Base-by-base conservation (phyloP, 192 early-diverging fungal genomes). In the Podila clonocystis region DNA sequence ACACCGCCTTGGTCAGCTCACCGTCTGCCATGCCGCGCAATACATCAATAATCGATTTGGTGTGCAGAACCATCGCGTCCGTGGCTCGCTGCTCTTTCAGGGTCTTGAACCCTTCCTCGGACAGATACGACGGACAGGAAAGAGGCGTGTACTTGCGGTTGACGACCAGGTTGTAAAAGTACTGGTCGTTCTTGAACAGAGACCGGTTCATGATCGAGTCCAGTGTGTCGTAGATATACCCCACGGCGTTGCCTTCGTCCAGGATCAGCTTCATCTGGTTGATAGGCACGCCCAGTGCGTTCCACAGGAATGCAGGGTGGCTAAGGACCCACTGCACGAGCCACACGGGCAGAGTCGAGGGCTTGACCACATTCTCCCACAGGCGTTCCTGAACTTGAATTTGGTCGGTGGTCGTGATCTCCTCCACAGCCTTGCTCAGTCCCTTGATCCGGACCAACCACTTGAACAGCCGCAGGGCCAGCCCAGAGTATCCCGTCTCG, bases 261-360 rank as follows among this genome's bases (percentile, higher is more conserved):
- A 91, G 84, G 49, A 95, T 85, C 93, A 96, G 91, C 15, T 94
- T 93, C 94, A 93, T 93, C 78, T 95, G 94, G 72, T 91, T 93
- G 57, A 91, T 91, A 0, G 95, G 95, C 50, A 96, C 95, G 29
- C 95, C 95, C 33, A 96, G 85, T 6, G 94, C 91, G 50, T 91
- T 90, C 95, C 95, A 96, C 85, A 95, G 89, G 83, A 93, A 93
- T 49, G 91, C 85, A 17, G 92, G 91, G 62, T 96, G 95, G 71
- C 94, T 91, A 9, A 96, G 70, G 13, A 94, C 73, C 64, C 82
- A 77, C 63, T 91, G 87, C 13, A 92, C 84, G 75, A 91, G 82
- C 63, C 85, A 79, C 13, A 31, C 86, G 36, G 84, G 86, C 36
- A 94, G 84, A 45, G 94, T 87, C 65, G 88, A 80, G 20, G 91